Percentiles rank a stretch among this genome's conserved stretches.
Conservation (phyloP, 2,329 filamentous ascomycete species). For the Neocatenulostroma microsporum region DNA sequence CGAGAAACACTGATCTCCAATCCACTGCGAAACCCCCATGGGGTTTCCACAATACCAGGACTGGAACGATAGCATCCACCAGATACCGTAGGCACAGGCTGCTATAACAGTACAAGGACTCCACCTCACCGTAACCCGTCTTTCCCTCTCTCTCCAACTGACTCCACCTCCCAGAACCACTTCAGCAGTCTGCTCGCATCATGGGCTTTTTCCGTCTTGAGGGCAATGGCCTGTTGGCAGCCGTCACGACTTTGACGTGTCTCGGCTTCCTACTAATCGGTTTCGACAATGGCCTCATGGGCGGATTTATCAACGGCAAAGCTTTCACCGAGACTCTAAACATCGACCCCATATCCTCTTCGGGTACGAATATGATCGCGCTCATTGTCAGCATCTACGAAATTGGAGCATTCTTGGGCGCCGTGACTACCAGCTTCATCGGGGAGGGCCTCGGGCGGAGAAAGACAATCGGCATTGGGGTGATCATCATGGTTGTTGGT, state of each 20-base stretch:
- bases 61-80: too few relatives aligned
- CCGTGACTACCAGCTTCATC: slow-evolving; percentile 27
- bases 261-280: slow-evolving; percentile 45
- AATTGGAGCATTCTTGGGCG: slow-evolving; percentile 39
- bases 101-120: too few relatives aligned
- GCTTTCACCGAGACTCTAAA: slow-evolving; percentile 38
- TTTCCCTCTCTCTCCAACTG: too few relatives aligned
- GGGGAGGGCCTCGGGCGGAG: slow-evolving; percentile 41
- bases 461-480: slow-evolving; percentile 37
- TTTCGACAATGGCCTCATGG: slow-evolving; percentile 35
- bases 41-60: too few relatives aligned
- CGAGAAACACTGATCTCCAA: too few relatives aligned
- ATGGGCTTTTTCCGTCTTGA: too few relatives aligned
- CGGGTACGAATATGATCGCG: slow-evolving; percentile 32
- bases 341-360: slow-evolving; percentile 30
- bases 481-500: slow-evolving; percentile 39
- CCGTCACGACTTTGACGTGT: slow-evolving; percentile 40
- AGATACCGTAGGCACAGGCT: too few relatives aligned
- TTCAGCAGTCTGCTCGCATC: too few relatives aligned
- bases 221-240: slow-evolving; percentile 35
- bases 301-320: slow-evolving; percentile 32
- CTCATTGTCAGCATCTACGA: slow-evolving; percentile 41
- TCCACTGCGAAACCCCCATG: too few relatives aligned
- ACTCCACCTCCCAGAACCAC: too few relatives aligned
- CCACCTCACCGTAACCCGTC: too few relatives aligned